Base-by-base conservation (phyloP, 805 yeast genomes). In the Wickerhamiella cacticola region DNA sequence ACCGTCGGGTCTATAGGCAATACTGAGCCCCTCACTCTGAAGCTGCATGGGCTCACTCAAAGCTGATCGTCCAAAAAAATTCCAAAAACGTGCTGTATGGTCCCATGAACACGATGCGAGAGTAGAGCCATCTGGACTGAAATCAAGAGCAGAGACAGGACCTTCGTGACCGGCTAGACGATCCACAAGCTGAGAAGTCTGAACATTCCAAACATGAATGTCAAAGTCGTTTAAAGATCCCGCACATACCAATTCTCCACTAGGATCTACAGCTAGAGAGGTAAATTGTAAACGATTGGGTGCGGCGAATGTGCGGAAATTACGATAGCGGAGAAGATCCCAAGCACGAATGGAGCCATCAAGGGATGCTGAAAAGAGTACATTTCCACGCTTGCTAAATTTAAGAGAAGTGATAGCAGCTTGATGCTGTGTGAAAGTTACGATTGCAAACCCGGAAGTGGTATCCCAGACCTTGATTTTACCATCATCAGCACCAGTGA, bases 341-440 rank as follows among this genome's bases (percentile, higher is more conserved):
- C 95, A 92, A 0, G 98, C 98, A 57, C 96, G 74, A 8, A 92
- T 87, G 0, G 98, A 92, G 50, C 98, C 98, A 67, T 92, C 98
- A 51, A 88, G 68, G 0, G 97, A 89, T 1, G 95, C 75, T 2
- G 95, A 81, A 58, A 92, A 92, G 58, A 92, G 65, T 0, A 92
- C 96, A 59, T 86, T 89, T 0, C 97, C 97, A 52, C 73, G 76
- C 56, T 82, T 83, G 29, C 96, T 87, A 66, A 92, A 88, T 56
- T 76, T 81, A 10, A 92, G 80, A 3, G 80, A 84, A 0, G 95
- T 87, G 3, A 92, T 95, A 0, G 94, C 81, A 1, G 94, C 78
- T 1, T 83, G 74, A 59, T 92, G 98, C 56, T 89, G 96, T 39
- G 80, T 81, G 60, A 92, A 88, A 0, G 98, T 92, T 28, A 80